A percentile compares a stretch with the other conserved stretches of the same genome.
phyloP scores from a whole-genome alignment of 306 rosid genomes.

The Lathyrus aphaca region DNA sequence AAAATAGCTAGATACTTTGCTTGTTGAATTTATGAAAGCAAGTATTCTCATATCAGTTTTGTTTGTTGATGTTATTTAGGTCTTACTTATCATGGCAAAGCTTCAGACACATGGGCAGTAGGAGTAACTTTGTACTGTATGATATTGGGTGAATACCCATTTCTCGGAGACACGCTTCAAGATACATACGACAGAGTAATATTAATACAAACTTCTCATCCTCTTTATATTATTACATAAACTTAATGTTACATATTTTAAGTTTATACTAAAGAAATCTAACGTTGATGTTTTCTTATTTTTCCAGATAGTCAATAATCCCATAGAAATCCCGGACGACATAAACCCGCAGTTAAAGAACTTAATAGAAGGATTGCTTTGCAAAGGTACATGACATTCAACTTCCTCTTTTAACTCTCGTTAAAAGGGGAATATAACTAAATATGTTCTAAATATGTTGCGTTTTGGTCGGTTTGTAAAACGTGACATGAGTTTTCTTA shows the following conservation, averaged over 20 bases:
- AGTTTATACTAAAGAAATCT: slow-evolving; percentile 16
- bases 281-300: slow-evolving; percentile 22
- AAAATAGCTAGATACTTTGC: slow-evolving; percentile 27
- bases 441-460: slow-evolving; percentile 4
- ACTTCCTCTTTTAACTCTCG: background rate
- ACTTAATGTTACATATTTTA: slow-evolving; percentile 35
- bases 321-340: slow-evolving; percentile 70
- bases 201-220: background rate
- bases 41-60: slow-evolving; percentile 35
- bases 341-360: slow-evolving; percentile 71
- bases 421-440: slow-evolving; percentile 12
- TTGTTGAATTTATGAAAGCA: background rate
- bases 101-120: slow-evolving; percentile 99
- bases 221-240: background rate
- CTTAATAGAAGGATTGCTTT: slow-evolving; percentile 85
- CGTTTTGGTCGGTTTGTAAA: background rate
- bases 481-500: background rate
- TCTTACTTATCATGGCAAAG: slow-evolving; percentile 80
- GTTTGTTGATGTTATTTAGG: slow-evolving; percentile 51
- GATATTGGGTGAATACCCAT: slow-evolving; percentile 87
- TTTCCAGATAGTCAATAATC: slow-evolving; percentile 84
- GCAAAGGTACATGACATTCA: slow-evolving; percentile 66
- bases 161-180: slow-evolving; percentile 97
- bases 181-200: slow-evolving; percentile 92
- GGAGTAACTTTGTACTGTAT: slow-evolving; percentile 96